Conservation (phyloP, 805 yeast species). For the Dipodascus geniculatus region DNA sequence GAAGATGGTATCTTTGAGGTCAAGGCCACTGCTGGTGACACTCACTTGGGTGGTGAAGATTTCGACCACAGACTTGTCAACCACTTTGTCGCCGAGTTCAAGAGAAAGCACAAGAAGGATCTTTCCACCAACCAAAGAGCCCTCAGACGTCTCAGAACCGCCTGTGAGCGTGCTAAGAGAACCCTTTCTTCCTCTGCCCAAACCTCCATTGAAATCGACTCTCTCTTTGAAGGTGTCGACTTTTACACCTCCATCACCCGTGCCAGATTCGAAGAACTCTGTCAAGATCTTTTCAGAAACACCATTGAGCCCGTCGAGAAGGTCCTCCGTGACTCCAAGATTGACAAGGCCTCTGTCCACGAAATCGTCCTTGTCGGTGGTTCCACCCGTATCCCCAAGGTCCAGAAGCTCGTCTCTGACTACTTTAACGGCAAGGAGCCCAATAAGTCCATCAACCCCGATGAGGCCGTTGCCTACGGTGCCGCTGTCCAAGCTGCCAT, state of each 20-base stretch:
- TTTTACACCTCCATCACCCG: slow-evolving; percentile 90
- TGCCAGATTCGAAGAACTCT: slow-evolving; percentile 92
- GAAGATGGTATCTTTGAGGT: slow-evolving; percentile 95
- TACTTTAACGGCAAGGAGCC: slow-evolving; percentile 95
- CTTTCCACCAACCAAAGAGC: slow-evolving; percentile 86
- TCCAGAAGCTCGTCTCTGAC: slow-evolving; percentile 87
- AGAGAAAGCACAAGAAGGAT: slow-evolving; percentile 94
- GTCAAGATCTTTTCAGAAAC: slow-evolving; percentile 84
- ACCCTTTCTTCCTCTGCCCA: slow-evolving; percentile 89
- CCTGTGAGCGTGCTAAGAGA: slow-evolving; percentile 98
- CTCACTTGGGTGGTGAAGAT: slow-evolving; percentile 96
- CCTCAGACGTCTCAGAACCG: slow-evolving; percentile 93
- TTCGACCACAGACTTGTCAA: slow-evolving; percentile 90
- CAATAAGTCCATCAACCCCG: slow-evolving; percentile 91
- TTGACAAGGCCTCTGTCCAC: slow-evolving; percentile 76
- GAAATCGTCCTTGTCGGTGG: slow-evolving; percentile 94
- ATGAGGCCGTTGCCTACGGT: slow-evolving; percentile 98
- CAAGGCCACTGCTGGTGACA: slow-evolving; percentile 85
- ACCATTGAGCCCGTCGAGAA: slow-evolving; percentile 89
- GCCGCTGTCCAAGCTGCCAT: slow-evolving; percentile 97
- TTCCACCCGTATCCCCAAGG: slow-evolving; percentile 94
- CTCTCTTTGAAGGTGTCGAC: slow-evolving; percentile 85
- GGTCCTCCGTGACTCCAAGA: slow-evolving; percentile 77
- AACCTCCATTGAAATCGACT: slow-evolving; percentile 86
- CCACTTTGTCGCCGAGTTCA: slow-evolving; percentile 86